Evolutionary conservation across 1,284 basidiomycete species (phyloP), one percentile per base, ranked within the genome.

Genomic region (Marasmius fiardii): DNA sequence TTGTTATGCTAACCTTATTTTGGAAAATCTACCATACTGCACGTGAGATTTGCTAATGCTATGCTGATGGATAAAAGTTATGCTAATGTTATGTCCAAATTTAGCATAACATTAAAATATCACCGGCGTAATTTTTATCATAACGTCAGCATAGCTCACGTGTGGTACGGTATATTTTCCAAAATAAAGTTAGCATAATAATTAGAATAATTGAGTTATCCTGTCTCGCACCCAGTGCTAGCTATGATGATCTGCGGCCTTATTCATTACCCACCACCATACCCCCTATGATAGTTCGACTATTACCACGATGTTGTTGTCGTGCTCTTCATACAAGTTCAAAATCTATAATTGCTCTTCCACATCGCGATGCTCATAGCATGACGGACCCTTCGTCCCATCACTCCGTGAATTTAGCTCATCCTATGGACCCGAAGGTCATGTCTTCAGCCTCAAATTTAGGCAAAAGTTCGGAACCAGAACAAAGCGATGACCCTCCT

Each of bases 291-390:
- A 60, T 65, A 23, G 44, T 61, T 55, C 66, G 66, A 57, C 60
- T 61, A 55, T 44, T 68, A 53, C 59, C 64, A 58, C 65, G 67
- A 50, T 57, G 64, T 35, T 57, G 64, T 35, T 62, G 56, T 60
- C 64, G 65, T 54, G 58, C 54, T 20, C 28, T 64, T 16, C 54
- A 58, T 31, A 57, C 59, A 21, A 33, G 59, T 44, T 51, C 60
- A 33, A 61, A 48, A 28, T 57, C 60, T 23, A 35, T 58, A 43
- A 43, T 60, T 47, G 37, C 55, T 53, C 28, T 57, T 10, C 41
- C 54, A 35, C 58, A 60, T 50, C 60, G 68, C 21, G 60, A 59
- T 37, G 53, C 57, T 2, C 65, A 70, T 56, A 64, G 62, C 16
- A 58, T 58, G 20, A 20, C 20, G 11, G 39, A 41, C 20, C 39